Conservation (phyloP, 305 asterid species). For the Fraxinus latifolia region DNA sequence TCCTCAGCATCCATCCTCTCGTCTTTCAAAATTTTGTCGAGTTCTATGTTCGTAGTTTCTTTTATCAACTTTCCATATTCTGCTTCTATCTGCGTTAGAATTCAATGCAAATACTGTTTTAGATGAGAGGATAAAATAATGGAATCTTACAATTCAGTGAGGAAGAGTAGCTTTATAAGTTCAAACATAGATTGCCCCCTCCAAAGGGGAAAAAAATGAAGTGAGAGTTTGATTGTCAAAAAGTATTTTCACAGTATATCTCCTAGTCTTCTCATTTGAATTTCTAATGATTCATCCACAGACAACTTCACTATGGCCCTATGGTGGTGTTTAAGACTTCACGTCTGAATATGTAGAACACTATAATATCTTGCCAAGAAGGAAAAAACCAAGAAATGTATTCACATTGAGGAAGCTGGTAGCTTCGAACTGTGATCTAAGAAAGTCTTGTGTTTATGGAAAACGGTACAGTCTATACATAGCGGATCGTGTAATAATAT, state of each 20-base stretch:
- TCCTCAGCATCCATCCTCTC: conserved; percentile 24
- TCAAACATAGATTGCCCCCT: not conserved
- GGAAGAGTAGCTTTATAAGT: not conserved
- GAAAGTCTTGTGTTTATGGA: not conserved
- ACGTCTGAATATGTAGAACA: not conserved
- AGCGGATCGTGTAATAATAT: not conserved
- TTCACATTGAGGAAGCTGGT: not conserved
- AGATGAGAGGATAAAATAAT: not conserved
- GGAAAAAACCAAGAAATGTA: not conserved
- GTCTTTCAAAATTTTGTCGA: conserved; percentile 21
- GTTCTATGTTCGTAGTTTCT: conserved; percentile 22
- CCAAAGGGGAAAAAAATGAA: not conserved
- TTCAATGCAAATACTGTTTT: not conserved
- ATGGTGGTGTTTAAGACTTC: not conserved
- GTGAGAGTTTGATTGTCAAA: not conserved
- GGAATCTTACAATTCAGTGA: not conserved
- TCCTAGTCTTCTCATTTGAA: not conserved
- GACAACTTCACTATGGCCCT: not conserved
- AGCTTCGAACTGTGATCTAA: not conserved
- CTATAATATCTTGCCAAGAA: not conserved
- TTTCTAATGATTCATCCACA: not conserved
- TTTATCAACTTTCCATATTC: conserved; percentile 22
- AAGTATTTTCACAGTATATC: not conserved
- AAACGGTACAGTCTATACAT: not conserved
- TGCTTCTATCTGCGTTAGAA: conserved; percentile 34